Percentiles rank a stretch among this genome's conserved stretches.
Evolutionary conservation across 345 rosid species (phyloP).

Genomic region (Zanthoxylum bungeanum): DNA sequence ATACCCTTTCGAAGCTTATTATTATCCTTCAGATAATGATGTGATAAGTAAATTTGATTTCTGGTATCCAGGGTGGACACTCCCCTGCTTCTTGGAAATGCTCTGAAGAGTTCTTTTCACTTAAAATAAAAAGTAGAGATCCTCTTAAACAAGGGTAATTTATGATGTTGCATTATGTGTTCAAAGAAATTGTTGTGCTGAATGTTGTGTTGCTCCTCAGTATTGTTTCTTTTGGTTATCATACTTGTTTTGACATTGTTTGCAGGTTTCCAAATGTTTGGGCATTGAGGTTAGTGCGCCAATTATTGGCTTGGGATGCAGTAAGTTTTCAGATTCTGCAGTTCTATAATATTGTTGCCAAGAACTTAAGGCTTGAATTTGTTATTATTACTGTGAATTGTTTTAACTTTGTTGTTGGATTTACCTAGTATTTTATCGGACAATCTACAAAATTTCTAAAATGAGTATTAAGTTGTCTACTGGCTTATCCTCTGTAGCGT

Average conservation of each 20-base stretch:
- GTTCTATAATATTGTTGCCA: background rate
- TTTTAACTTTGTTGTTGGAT: too few species aligned
- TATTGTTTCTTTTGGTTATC: background rate
- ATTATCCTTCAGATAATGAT: background rate
- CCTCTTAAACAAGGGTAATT: conserved; percentile 80
- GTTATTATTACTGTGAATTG: background rate
- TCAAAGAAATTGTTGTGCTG: background rate
- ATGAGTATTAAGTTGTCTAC: background rate
- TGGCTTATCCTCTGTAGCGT: background rate
- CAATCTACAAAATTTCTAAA: background rate
- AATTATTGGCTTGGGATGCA: conserved; percentile 77
- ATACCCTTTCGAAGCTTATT: background rate
- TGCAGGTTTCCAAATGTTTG: conserved; percentile 76
- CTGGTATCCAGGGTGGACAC: conserved; percentile 49
- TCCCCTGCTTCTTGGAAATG: conserved; percentile 97
- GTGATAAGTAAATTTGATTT: background rate
- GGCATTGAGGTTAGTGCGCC: conserved; percentile 87
- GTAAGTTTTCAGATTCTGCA: conserved; percentile 41
- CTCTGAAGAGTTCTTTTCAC: conserved; percentile 79
- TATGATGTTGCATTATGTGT: background rate
- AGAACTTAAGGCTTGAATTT: conserved; percentile 4
- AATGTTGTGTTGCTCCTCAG: background rate
- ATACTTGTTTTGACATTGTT: conserved; percentile 8
- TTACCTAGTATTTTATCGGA: background rate
- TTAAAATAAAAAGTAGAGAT: conserved; percentile 84